Evolutionary conservation across 495 filamentous ascomycete genomes (phyloP).

Genomic region (Xylaria sp.): DNA sequence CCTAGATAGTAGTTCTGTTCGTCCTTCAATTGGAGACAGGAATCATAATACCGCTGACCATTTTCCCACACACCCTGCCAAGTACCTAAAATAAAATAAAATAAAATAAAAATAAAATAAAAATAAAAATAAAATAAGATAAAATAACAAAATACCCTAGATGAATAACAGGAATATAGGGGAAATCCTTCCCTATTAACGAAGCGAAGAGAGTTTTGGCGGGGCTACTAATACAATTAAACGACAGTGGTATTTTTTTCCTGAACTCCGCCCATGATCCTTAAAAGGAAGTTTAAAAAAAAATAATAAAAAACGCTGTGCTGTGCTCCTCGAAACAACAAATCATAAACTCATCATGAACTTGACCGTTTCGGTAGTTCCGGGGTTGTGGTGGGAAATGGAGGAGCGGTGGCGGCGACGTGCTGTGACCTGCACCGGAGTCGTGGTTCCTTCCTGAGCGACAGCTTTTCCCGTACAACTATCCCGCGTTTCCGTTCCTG

Average conservation of each 20-base stretch:
- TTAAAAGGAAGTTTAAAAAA: neutral
- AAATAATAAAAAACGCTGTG: constrained; percentile 14
- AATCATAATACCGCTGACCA: constrained; percentile 5
- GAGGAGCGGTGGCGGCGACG: neutral
- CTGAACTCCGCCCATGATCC: constrained; percentile 25
- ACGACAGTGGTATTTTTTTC: constrained; percentile 26
- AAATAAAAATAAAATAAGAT: no score
- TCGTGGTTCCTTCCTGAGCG: constrained; percentile 7
- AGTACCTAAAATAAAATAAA: neutral
- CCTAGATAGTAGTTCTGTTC: neutral
- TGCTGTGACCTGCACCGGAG: constrained; percentile 24
- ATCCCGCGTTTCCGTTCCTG: neutral
- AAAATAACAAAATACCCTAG: neutral
- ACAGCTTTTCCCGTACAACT: constrained; percentile 18
- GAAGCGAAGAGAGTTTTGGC: constrained; percentile 23
- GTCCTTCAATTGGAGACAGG: constrained; percentile 21
- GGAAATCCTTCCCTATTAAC: constrained; percentile 9
- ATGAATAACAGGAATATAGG: constrained; percentile 1
- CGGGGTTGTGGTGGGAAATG: neutral
- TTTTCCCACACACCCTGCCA: constrained; percentile 4
- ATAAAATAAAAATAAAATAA: neutral
- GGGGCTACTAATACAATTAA: constrained; percentile 22
- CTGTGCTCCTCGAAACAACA: constrained; percentile 24
- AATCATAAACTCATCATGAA: constrained; percentile 30
- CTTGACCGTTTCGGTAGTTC: constrained; percentile 16